These are phyloP conservation scores for Aspergillus arachidicola DNA, from an alignment of 2,329 filamentous ascomycete species.

Conservation along the genomic window DNA sequence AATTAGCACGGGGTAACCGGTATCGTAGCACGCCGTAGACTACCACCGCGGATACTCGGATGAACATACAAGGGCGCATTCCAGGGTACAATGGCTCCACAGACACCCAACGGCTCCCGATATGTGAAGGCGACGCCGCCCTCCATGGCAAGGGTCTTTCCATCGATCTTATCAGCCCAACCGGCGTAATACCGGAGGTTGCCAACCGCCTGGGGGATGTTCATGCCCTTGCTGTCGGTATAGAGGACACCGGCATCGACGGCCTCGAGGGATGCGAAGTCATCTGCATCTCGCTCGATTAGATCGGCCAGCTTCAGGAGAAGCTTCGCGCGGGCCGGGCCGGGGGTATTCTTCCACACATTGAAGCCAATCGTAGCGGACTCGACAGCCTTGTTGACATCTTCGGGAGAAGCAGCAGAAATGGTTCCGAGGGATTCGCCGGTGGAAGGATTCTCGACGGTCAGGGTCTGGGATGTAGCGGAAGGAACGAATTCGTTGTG, in stretches of 20 bases:
- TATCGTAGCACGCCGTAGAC: neutral
- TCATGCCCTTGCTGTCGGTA: constrained; percentile 25
- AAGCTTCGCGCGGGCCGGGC: constrained; percentile 20
- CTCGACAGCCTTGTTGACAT: constrained; percentile 28
- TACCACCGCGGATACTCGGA: too few relatives aligned
- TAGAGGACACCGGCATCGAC: constrained; percentile 29
- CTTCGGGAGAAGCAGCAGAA: constrained; percentile 26
- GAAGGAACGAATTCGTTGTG: constrained; percentile 31
- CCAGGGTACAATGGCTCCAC: constrained; percentile 34
- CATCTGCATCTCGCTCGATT: constrained; percentile 30
- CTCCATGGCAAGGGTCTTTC: constrained; percentile 26
- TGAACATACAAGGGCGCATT: constrained; percentile 30
- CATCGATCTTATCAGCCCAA: constrained; percentile 34
- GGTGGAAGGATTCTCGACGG: constrained; percentile 29
- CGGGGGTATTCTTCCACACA: constrained; percentile 27
- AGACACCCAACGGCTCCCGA: constrained; percentile 32
- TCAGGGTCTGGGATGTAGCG: constrained; percentile 18
- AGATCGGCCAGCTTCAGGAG: constrained; percentile 31
- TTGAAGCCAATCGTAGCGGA: constrained; percentile 24
- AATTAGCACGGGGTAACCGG: neutral
- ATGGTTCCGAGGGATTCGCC: constrained; percentile 25
- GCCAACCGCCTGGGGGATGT: constrained; percentile 26
- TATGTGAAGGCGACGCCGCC: constrained; percentile 28
- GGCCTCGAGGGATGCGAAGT: constrained; percentile 29
- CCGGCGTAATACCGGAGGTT: constrained; percentile 33